Conservation (phyloP, 2,329 filamentous ascomycete genomes). For the Cytospora mali region DNA sequence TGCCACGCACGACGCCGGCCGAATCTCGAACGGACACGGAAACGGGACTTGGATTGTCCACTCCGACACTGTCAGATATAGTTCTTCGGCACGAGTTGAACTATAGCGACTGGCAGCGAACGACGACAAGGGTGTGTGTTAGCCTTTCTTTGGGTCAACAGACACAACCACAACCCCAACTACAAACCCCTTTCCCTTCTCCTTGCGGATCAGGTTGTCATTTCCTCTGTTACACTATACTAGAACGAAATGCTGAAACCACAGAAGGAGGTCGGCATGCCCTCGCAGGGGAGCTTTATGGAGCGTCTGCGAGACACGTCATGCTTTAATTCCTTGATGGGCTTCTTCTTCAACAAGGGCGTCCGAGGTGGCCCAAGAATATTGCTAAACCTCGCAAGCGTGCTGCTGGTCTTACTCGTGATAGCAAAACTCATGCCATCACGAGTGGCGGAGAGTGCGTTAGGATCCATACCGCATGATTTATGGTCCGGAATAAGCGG, state of each 20-base stretch:
- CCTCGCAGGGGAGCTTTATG: slow-evolving; percentile 13
- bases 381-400: slow-evolving; percentile 33
- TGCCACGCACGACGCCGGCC: slow-evolving; percentile 1
- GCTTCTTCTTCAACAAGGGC: slow-evolving; percentile 36
- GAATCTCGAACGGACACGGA: background rate
- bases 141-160: slow-evolving; percentile 12
- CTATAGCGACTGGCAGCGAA: slow-evolving; percentile 2
- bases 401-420: slow-evolving; percentile 31
- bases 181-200: background rate
- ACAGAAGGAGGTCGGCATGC: slow-evolving; percentile 19
- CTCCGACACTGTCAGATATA: background rate
- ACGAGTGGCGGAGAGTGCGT: slow-evolving; percentile 29
- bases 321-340: slow-evolving; percentile 30
- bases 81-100: background rate
- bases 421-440: slow-evolving; percentile 31
- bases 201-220: background rate
- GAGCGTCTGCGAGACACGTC: slow-evolving; percentile 6
- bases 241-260: slow-evolving; percentile 19
- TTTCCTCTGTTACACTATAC: background rate
- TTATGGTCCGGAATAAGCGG: slow-evolving; percentile 27
- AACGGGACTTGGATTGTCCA: background rate
- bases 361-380: slow-evolving; percentile 36
- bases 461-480: slow-evolving; percentile 27
- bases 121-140: slow-evolving; percentile 22
- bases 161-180: background rate